Conservation (phyloP, 768 basidiomycete genomes). For the Hirschioporus abietinus region DNA sequence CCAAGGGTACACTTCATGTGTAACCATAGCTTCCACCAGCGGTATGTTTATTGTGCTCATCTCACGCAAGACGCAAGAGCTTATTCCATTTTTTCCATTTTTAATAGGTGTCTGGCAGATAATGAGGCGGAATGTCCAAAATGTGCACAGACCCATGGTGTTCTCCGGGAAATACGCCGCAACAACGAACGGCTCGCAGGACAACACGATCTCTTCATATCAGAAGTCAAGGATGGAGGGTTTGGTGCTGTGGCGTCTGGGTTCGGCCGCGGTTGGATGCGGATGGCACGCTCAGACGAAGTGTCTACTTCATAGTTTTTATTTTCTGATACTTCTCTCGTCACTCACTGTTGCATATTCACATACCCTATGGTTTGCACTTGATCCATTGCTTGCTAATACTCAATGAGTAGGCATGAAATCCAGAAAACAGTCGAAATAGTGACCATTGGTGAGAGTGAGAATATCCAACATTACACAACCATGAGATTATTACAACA, state of each 20-base stretch:
- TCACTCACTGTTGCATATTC: not conserved
- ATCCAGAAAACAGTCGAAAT: too few species aligned
- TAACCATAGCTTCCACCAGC: conserved; percentile 92
- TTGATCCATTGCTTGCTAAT: not conserved
- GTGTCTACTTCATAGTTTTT: not conserved
- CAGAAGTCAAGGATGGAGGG: conserved; percentile 65
- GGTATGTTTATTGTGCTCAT: conserved; percentile 39
- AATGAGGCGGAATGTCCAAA: conserved; percentile 87
- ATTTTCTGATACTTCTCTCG: not conserved
- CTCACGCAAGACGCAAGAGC: conserved; percentile 3
- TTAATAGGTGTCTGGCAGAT: conserved; percentile 75
- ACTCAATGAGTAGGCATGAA: too few species aligned
- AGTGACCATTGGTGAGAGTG: not conserved
- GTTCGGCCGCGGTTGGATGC: conserved; percentile 50
- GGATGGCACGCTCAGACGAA: not conserved
- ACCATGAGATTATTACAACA: not conserved
- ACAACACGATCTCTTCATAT: conserved; percentile 75
- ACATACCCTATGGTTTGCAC: not conserved
- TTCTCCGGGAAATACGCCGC: conserved; percentile 83
- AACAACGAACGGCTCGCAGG: conserved; percentile 83
- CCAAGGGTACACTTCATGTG: conserved; percentile 98
- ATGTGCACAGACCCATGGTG: conserved; percentile 81
- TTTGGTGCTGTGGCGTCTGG: conserved; percentile 67
- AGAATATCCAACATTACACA: not conserved
- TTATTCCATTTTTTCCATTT: not conserved